phyloP scores from a whole-genome alignment of 2,329 filamentous ascomycete genomes.

The Sporothrix globosa region DNA sequence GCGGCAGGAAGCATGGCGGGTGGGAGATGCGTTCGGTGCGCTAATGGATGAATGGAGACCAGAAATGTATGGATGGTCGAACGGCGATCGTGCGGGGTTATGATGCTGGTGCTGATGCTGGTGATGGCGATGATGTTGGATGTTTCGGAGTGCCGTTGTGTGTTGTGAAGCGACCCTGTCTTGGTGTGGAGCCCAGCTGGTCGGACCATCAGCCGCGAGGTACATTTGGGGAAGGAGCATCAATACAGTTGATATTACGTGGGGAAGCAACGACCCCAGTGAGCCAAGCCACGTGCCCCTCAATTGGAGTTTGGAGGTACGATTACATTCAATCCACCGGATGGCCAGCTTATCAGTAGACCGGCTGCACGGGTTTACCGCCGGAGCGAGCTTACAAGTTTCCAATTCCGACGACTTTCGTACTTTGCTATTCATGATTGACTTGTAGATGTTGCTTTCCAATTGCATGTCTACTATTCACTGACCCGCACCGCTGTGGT shows the following conservation, averaged over 20 bases:
- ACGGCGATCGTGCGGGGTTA: neutral
- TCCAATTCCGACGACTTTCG: neutral
- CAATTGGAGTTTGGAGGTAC: neutral
- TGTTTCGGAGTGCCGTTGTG: neutral
- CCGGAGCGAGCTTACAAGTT: neutral
- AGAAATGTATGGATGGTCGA: neutral
- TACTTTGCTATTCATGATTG: neutral
- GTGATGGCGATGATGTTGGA: neutral
- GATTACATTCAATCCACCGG: neutral
- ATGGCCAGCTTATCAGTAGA: neutral
- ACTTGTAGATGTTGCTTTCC: neutral
- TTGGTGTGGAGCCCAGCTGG: slow-evolving; percentile 3
- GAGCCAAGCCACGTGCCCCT: neutral
- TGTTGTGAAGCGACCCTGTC: neutral
- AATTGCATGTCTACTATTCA: neutral
- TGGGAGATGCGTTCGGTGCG: neutral
- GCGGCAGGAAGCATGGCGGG: slow-evolving; percentile 44
- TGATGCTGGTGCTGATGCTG: neutral
- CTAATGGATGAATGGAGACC: neutral
- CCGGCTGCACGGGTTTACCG: neutral
- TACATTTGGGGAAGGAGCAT: slow-evolving; percentile 11
- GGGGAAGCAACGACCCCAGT: neutral
- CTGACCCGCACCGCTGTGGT: neutral
- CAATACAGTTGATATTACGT: neutral
- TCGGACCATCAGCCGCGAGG: slow-evolving; percentile 14